Conservation (phyloP, 1,284 basidiomycete species). For the Peniophora sp. region DNA sequence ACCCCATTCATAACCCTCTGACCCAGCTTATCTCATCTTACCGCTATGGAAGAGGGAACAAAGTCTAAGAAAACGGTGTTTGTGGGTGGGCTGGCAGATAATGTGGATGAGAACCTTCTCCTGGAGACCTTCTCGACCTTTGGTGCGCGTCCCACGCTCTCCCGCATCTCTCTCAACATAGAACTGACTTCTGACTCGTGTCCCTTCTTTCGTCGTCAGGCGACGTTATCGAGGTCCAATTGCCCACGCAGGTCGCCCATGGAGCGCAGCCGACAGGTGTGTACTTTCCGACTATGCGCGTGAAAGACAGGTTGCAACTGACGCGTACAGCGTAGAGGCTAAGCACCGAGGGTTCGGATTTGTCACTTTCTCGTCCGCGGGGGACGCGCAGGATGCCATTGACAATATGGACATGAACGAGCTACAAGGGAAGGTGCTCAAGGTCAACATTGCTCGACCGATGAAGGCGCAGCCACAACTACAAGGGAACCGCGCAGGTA, state of each 20-base stretch:
- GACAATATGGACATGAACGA: conserved; percentile 88
- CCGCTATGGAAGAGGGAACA: conserved; percentile 59
- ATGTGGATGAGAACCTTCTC: conserved; percentile 61
- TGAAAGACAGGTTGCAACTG: conserved; percentile 10
- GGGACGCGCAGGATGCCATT: conserved; percentile 79
- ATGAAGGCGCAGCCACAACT: conserved; percentile 59
- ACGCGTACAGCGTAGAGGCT: conserved; percentile 34
- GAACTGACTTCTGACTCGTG: too few relatives aligned
- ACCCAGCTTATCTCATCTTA: background rate
- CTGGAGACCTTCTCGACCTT: conserved; percentile 72
- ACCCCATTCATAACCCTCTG: too few relatives aligned
- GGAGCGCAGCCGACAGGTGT: conserved; percentile 45
- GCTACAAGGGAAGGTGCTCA: conserved; percentile 62
- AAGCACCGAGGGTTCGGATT: conserved; percentile 82
- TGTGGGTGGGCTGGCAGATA: conserved; percentile 68
- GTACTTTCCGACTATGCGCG: conserved; percentile 8
- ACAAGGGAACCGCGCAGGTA: conserved; percentile 67
- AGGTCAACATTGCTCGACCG: conserved; percentile 71
- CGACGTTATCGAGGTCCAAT: conserved; percentile 74
- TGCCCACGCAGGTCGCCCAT: conserved; percentile 62
- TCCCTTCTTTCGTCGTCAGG: conserved; percentile 47
- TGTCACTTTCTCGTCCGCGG: conserved; percentile 66
- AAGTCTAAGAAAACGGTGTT: conserved; percentile 76
- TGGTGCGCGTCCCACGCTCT: conserved; percentile 37
- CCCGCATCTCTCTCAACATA: conserved; percentile 11